phyloP scores from a whole-genome alignment of 805 yeast genomes.

The Metschnikowia lachancei region DNA sequence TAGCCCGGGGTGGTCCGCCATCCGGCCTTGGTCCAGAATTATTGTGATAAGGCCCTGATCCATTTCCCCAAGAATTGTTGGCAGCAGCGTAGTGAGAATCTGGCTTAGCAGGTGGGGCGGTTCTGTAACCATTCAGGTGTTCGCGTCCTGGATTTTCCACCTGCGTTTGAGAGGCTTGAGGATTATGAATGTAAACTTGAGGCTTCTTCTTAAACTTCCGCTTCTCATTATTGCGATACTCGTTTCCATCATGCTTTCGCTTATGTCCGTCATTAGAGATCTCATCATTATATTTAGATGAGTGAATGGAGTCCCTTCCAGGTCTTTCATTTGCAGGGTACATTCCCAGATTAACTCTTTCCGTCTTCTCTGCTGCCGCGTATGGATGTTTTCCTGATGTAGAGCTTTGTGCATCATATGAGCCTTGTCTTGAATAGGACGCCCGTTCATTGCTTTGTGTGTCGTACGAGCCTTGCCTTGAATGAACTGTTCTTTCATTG shows the following conservation, averaged over 20 bases:
- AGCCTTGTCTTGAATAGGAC: background rate
- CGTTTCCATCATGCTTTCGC: slow-evolving; percentile 1
- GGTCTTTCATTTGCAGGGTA: background rate
- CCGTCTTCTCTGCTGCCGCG: background rate
- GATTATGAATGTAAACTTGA: slow-evolving; percentile 4
- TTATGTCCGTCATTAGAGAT: background rate
- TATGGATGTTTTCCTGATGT: background rate
- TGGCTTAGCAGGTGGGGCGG: background rate
- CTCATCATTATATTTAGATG: background rate
- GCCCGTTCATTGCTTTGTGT: background rate
- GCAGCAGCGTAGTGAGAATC: background rate
- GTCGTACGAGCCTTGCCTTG: background rate
- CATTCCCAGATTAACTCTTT: background rate
- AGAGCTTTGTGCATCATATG: background rate
- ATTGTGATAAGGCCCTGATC: background rate
- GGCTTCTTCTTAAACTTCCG: slow-evolving; percentile 5
- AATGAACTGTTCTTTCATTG: background rate
- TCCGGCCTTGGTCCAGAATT: background rate
- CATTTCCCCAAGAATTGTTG: background rate
- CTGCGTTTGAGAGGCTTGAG: background rate
- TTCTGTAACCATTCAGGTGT: background rate
- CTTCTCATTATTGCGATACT: background rate
- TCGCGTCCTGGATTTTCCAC: background rate
- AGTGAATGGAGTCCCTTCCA: background rate
- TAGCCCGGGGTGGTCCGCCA: slow-evolving; percentile 10